phyloP scores from a whole-genome alignment of 202 grass and related monocot species.

The Carex sylvatica region DNA sequence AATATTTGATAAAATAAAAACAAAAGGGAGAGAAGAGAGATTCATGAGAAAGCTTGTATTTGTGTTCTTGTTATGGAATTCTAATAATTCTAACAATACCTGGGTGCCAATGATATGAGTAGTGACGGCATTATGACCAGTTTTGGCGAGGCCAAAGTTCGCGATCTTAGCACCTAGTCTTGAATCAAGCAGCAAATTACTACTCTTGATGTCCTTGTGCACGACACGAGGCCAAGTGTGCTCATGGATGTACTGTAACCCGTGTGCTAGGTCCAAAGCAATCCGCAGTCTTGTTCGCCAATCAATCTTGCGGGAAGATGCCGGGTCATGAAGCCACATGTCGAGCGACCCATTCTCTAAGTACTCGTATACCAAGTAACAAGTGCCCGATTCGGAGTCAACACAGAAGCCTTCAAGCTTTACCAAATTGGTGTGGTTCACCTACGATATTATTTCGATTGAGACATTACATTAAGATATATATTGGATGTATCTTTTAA shows the following conservation, averaged over 20 bases:
- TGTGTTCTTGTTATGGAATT: no score
- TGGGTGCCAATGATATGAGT: conserved; percentile 96
- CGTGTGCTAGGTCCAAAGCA: conserved; percentile 84
- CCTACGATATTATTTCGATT: conserved; percentile 31
- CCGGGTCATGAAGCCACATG: conserved; percentile 47
- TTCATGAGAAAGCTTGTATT: no score
- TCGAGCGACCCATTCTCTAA: conserved; percentile 90
- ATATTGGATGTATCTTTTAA: not conserved
- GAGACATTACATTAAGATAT: not conserved
- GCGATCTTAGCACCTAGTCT: conserved; percentile 83
- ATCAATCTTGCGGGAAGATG: conserved; percentile 32
- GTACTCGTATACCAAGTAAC: conserved; percentile 92
- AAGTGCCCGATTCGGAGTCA: conserved; percentile 59
- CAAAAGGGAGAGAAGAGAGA: no score
- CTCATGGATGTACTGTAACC: conserved; percentile 96
- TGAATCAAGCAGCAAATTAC: conserved; percentile 83
- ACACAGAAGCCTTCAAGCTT: conserved; percentile 98
- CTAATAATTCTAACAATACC: no score
- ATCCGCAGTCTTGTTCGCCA: conserved; percentile 74
- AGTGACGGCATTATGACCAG: conserved; percentile 89
- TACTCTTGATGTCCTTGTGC: conserved; percentile 98
- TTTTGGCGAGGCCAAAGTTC: conserved; percentile 96
- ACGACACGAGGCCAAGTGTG: conserved; percentile 97
- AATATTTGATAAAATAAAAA: no score
- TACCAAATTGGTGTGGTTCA: conserved; percentile 93